Conservation (phyloP, 805 yeast genomes). For the Lachancea sp. region DNA sequence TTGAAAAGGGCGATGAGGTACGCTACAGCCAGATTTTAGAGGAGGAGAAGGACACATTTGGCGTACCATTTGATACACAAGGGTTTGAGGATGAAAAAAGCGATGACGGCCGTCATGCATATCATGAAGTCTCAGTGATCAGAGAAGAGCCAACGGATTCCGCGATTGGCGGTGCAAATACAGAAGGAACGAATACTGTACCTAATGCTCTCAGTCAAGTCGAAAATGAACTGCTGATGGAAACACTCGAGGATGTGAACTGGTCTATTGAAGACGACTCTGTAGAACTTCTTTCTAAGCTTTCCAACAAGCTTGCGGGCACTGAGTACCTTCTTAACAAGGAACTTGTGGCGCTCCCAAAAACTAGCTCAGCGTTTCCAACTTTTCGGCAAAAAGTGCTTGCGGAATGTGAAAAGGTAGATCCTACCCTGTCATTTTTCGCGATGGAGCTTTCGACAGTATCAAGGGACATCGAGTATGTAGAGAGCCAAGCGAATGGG, state of each 20-base stretch:
- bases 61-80: background rate
- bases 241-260: constrained; percentile 66
- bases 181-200: background rate
- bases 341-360: constrained; percentile 46
- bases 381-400: constrained; percentile 39
- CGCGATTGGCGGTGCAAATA: background rate
- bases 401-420: constrained; percentile 49
- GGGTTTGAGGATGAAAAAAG: background rate
- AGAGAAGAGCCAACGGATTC: constrained; percentile 23
- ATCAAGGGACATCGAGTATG: constrained; percentile 58
- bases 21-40: constrained; percentile 4
- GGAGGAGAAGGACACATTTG: background rate
- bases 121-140: constrained; percentile 30
- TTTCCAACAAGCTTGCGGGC: constrained; percentile 52
- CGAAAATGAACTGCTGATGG: constrained; percentile 33
- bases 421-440: constrained; percentile 48
- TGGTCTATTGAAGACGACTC: constrained; percentile 71
- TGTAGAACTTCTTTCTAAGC: constrained; percentile 47
- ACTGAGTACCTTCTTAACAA: constrained; percentile 59
- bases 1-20: constrained; percentile 26
- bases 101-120: constrained; percentile 10
- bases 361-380: constrained; percentile 39
- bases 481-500: constrained; percentile 74
- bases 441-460: constrained; percentile 58
- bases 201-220: constrained; percentile 36